Percentiles rank a stretch among this genome's conserved stretches.
Conservation (phyloP, 2,329 filamentous ascomycete species). For the Coniosporium tulheliwenetii region DNA sequence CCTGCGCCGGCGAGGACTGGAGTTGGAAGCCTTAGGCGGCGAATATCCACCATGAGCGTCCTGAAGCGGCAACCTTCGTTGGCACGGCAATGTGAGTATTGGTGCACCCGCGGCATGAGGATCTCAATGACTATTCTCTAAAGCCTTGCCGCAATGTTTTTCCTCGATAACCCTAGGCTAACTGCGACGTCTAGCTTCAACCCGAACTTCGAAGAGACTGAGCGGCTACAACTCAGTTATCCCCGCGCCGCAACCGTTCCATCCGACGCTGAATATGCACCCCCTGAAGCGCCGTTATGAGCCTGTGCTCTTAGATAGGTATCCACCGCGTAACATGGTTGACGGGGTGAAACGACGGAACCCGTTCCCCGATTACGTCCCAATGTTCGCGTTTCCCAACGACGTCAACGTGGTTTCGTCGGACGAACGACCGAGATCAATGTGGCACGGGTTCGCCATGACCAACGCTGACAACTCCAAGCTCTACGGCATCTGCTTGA, state of each 20-base stretch:
- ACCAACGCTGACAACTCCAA: conserved; percentile 84
- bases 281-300: conserved; percentile 88
- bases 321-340: conserved; percentile 67
- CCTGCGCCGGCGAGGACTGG: conserved; percentile 33
- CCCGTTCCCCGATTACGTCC: conserved; percentile 89
- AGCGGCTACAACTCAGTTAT: conserved; percentile 99
- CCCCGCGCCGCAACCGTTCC: conserved; percentile 78
- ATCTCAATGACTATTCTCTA: not conserved
- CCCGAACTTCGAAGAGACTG: conserved; percentile 71
- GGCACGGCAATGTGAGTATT: conserved; percentile 53
- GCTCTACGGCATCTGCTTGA: conserved; percentile 80
- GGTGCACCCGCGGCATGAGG: not conserved
- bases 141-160: too few species aligned
- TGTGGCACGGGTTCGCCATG: conserved; percentile 99
- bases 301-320: conserved; percentile 87
- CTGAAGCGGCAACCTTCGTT: conserved; percentile 71
- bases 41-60: conserved; percentile 95
- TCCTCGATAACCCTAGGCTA: too few species aligned
- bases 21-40: conserved; percentile 77
- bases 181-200: conserved; percentile 34
- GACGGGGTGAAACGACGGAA: conserved; percentile 71
- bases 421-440: conserved; percentile 84
- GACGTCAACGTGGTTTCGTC: conserved; percentile 95
- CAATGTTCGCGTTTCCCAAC: conserved; percentile 98
- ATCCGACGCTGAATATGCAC: conserved; percentile 84